Conservation (phyloP, 2,329 filamentous ascomycete genomes). For the Talaromyces sp. region DNA sequence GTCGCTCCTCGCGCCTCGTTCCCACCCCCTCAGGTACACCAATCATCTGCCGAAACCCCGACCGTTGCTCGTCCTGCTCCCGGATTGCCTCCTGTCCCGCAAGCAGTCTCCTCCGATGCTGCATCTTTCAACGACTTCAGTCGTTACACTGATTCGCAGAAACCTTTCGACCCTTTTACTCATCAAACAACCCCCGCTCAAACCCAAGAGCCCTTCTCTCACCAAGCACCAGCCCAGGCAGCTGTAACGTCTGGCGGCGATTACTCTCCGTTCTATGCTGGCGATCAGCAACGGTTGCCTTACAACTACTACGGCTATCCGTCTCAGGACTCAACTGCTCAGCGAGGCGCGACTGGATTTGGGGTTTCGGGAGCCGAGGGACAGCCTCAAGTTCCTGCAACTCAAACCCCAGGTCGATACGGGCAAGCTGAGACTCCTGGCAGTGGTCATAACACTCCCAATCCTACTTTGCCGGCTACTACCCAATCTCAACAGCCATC, state of each 20-base stretch:
- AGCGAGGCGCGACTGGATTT: constrained; percentile 75
- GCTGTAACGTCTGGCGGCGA: constrained; percentile 58
- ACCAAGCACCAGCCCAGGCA: constrained; percentile 53
- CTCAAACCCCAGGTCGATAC: constrained; percentile 72
- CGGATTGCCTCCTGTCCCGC: constrained; percentile 55
- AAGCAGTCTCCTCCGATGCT: constrained; percentile 46
- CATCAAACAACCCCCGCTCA: constrained; percentile 65
- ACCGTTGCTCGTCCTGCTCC: constrained; percentile 55
- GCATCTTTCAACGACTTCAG: constrained; percentile 43
- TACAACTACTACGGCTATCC: constrained; percentile 70
- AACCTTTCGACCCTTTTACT: constrained; percentile 80
- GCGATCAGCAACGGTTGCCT: constrained; percentile 64
- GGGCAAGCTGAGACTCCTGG: constrained; percentile 66
- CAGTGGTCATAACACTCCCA: constrained; percentile 86
- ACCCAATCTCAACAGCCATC: constrained; percentile 48
- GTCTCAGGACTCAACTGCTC: constrained; percentile 67
- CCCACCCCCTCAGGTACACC: constrained; percentile 55
- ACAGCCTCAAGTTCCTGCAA: constrained; percentile 52
- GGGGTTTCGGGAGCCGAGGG: constrained; percentile 55
- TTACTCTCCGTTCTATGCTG: constrained; percentile 80
- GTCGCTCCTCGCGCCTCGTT: constrained; percentile 79
- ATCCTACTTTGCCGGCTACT: constrained; percentile 60
- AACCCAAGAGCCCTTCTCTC: constrained; percentile 51
- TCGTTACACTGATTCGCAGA: constrained; percentile 58
- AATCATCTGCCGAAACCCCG: constrained; percentile 29